Evolutionary conservation across 805 yeast species (phyloP), one percentile per base, ranked within the genome.

Genomic region (Starmerella sp.): DNA sequence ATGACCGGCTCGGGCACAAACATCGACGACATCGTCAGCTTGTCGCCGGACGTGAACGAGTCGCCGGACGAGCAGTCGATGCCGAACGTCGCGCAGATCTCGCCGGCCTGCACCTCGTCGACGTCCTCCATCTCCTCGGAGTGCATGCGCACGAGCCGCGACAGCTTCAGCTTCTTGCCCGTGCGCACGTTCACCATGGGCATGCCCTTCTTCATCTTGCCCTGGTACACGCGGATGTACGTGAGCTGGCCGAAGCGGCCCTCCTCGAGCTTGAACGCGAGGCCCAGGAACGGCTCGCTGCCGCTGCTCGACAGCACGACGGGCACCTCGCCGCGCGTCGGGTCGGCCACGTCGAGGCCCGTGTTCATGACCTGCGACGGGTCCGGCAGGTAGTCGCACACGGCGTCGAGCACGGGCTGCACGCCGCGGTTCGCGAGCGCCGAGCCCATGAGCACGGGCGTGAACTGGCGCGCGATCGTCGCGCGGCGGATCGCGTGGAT

Each of bases 381-480:
- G 69, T 91, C 83, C 47, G 99, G 99, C 65, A 93, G 78, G 72
- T 82, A 93, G 69, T 91, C 97, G 61, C 91, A 91, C 57, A 93
- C 95, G 42, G 97, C 93, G 70, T 93, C 97, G 63, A 93, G 76
- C 38, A 91, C 96, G 28, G 90, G 90, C 75, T 93, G 99, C 61
- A 93, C 78, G 71, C 97, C 96, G 62, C 83, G 86, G 74, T 93
- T 93, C 56, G 97, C 98, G 60, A 93, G 77, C 17, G 99, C 99
- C 50, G 97, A 88, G 28, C 99, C 99, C 97, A 93, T 93, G 61
- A 91, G 76, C n/a, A 93, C 97, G n/a, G 99, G 98, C 13, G 97
- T 88, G 76, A 93, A 93, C 68, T 80, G 86, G 74, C 97, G 82
- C 35, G 90, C 95, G 71, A 91, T 91, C 17, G 99, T 93, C 51